These are phyloP conservation scores for Aspergillus asperescens DNA, from an alignment of 495 filamentous ascomycete species.

Conservation along the genomic window DNA sequence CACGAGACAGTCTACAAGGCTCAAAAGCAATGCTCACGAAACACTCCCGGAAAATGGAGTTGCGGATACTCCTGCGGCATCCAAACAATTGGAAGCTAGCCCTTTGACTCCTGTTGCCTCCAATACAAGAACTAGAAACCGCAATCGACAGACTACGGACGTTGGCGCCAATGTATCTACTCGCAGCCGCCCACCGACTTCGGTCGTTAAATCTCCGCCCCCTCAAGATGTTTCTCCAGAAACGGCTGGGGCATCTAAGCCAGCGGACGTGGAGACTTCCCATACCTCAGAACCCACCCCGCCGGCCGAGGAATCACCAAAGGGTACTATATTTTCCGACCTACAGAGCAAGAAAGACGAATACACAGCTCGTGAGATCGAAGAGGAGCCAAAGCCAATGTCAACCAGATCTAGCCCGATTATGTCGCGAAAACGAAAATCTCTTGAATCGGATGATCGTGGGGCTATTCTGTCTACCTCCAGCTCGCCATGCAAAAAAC, in stretches of 20 bases:
- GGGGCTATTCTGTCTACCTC: slow-evolving; percentile 9
- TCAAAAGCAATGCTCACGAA: slow-evolving; percentile 22
- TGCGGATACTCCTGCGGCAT: slow-evolving; percentile 14
- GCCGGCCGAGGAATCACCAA: slow-evolving; percentile 7
- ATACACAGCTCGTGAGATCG: background rate
- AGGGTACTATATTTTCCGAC: slow-evolving; percentile 10
- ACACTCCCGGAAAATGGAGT: slow-evolving; percentile 20
- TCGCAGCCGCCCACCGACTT: background rate
- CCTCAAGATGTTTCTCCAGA: slow-evolving; percentile 8
- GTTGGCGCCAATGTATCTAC: slow-evolving; percentile 1
- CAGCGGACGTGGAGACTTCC: background rate
- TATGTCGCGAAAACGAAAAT: slow-evolving; percentile 29
- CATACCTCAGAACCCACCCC: background rate
- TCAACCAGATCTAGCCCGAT: slow-evolving; percentile 13
- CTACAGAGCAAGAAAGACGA: slow-evolving; percentile 1
- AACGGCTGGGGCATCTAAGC: background rate
- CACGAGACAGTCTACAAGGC: slow-evolving; percentile 35
- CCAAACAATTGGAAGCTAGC: slow-evolving; percentile 15
- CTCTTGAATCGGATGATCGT: slow-evolving; percentile 25
- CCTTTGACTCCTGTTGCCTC: slow-evolving; percentile 11
- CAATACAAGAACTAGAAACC: slow-evolving; percentile 16
- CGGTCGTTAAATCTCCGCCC: slow-evolving; percentile 10
- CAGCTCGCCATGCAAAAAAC: slow-evolving; percentile 24
- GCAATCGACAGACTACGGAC: slow-evolving; percentile 14
- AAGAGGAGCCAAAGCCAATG: background rate